Base-by-base conservation (phyloP, 768 basidiomycete genomes). In the Termitomyces titanicus region DNA sequence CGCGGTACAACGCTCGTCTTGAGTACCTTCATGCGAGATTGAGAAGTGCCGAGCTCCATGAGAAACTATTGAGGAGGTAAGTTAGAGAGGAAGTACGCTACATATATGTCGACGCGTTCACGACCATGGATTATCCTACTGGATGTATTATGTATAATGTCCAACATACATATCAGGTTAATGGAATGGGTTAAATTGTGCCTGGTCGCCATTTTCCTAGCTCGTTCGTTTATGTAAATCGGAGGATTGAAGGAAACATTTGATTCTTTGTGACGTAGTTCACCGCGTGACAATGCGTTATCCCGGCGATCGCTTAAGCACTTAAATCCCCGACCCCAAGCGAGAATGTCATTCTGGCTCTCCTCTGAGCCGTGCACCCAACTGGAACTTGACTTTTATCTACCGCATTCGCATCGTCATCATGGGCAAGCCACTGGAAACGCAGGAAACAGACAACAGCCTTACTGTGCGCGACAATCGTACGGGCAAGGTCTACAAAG, bases 391-490 rank as follows among this genome's bases (percentile, higher is more conserved):
- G 22, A 47, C 46, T 13, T 35, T 37, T 17, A 29, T 10, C 31
- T 18, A 35, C 45, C 13, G 18, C 24, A 4, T 22, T 13, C 12
- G 25, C 39, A 12, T 29, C 31, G 15, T 44, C 47, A 38, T 42
- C 38, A 65, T 65, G 64, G 64, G 63, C 42, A 54, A 52, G 51
- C 44, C 61, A 17, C 17, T 56, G 7, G 57, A 59, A 20, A 44
- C 51, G 3, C 18, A 56, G n/a, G 53, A 20, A 39, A 49, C 57
- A 6, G 59, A 11, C 43, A 72, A 76, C 57, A 73, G 69, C 56
- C 75, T 94, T 45, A 87, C 85, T 6, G 84, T 94, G 63, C 74
- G 72, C 55, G 93, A 94, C 73, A 92, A 94, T 68, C 84, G 93
- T 54, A 94, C 93, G 2, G 91, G 90, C 27, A 88, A 86, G 68